Base-by-base conservation (phyloP, 495 filamentous ascomycete species). In the Ramalina peruviana region DNA sequence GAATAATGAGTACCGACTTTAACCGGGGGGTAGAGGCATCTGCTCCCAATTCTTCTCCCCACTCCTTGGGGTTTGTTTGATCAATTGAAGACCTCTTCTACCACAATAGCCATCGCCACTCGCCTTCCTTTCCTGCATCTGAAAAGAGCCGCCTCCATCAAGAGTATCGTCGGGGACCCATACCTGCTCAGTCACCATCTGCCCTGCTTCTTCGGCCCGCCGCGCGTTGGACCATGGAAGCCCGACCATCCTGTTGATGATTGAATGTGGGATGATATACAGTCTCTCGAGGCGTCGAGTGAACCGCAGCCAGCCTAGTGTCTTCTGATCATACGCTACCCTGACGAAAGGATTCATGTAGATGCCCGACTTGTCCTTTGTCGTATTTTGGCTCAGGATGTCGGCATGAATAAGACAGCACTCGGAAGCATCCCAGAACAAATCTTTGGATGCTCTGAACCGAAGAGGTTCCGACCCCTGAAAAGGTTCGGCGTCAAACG, bases 371-470 rank as follows among this genome's bases (percentile, higher is more conserved):
- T 78, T 74, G 1, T 62, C 61, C 19, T 66, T 63, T 3, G 63
- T 62, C 16, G 58, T 48, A 49, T 64, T 62, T 0, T 67, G 59
- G 12, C 67, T 63, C 43, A 73, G 71, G n/a, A 85, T 72, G 59
- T 86, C 83, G 4, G 83, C 81, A 54, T 83, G 77, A 51, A 88
- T 78, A 25, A 88, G 69, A 56, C 85, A 90, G 67, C 85, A 88
- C 63, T 90, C 85, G 10, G 80, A 85, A 2, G 79, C 76, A 51
- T 89, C 85, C 79, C 81, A 86, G 61, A 76, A 86, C 9, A 74
- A 61, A 48, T 83, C 82, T 1, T 68, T 59, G 19, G 81, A 75
- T 36, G 74, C 69, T 16, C 85, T 74, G 61, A 90, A 89, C 13
- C 77, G 77, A 1, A 82, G 66, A 5, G 81, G 74, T 19, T 64